These are phyloP conservation scores for Mycena leptocephala DNA, from an alignment of 768 basidiomycete species.

Conservation along the genomic window DNA sequence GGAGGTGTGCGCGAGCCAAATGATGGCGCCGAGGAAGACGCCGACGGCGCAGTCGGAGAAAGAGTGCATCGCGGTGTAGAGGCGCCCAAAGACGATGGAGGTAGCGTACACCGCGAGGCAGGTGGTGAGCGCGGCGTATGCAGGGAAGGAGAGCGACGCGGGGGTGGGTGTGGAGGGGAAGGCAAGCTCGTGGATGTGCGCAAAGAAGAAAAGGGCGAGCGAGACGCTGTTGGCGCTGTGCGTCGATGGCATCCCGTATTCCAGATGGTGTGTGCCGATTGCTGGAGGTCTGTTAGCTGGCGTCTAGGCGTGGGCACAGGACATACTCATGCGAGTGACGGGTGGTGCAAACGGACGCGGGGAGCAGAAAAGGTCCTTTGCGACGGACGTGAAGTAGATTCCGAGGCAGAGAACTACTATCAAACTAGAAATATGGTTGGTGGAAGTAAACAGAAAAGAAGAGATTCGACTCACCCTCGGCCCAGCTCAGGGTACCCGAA, in stretches of 20 bases:
- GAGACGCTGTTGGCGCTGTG: constrained; percentile 95
- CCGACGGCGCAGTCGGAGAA: constrained; percentile 84
- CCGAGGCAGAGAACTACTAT: constrained; percentile 82
- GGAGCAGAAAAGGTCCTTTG: constrained; percentile 93
- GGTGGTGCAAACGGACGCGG: constrained; percentile 94
- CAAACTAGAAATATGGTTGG: constrained; percentile 60
- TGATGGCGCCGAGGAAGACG: constrained; percentile 72
- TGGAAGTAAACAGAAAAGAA: neutral
- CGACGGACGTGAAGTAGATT: constrained; percentile 89
- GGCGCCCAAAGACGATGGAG: constrained; percentile 84
- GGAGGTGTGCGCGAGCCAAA: constrained; percentile 78
- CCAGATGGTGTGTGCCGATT: constrained; percentile 86
- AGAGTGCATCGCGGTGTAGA: constrained; percentile 93
- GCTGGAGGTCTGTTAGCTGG: constrained; percentile 56
- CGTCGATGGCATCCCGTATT: constrained; percentile 97
- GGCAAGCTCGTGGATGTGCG: constrained; percentile 70
- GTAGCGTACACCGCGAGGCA: constrained; percentile 73
- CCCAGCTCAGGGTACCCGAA: constrained; percentile 86
- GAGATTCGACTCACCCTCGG: constrained; percentile 74
- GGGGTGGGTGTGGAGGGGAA: constrained; percentile 40
- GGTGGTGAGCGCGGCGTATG: constrained; percentile 60
- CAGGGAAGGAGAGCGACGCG: constrained; percentile 58
- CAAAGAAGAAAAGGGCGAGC: constrained; percentile 87
- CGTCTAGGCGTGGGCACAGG: neutral
- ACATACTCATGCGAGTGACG: constrained; percentile 88